Evolutionary conservation across 805 yeast genomes (phyloP).

Genomic region (Komagataella mondaviorum): DNA sequence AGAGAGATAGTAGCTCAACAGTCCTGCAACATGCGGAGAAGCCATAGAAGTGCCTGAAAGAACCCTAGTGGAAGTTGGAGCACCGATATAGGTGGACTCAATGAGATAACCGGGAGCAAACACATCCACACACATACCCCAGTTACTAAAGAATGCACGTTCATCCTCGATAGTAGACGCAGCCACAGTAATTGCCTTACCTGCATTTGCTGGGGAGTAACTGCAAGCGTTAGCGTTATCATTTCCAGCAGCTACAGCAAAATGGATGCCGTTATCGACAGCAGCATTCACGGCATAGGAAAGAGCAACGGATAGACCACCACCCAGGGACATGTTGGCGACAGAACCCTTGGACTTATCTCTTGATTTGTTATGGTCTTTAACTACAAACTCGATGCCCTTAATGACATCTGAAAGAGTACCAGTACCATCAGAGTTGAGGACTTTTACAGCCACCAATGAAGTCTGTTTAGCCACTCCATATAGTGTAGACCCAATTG

Average conservation of each 20-base stretch:
- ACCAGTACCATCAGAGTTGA: slow-evolving; percentile 59
- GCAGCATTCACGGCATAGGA: slow-evolving; percentile 74
- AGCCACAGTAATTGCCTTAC: slow-evolving; percentile 66
- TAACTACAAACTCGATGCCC: slow-evolving; percentile 53
- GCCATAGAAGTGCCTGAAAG: slow-evolving; percentile 55
- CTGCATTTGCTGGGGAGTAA: slow-evolving; percentile 75
- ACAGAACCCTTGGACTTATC: slow-evolving; percentile 32
- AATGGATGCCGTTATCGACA: slow-evolving; percentile 50
- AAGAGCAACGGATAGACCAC: slow-evolving; percentile 48
- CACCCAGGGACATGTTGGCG: slow-evolving; percentile 74
- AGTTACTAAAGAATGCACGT: slow-evolving; percentile 68
- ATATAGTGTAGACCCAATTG: slow-evolving; percentile 62
- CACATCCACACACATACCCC: slow-evolving; percentile 86
- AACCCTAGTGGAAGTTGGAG: background rate
- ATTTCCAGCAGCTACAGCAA: slow-evolving; percentile 85
- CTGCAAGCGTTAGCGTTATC: slow-evolving; percentile 64
- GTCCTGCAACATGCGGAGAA: slow-evolving; percentile 58
- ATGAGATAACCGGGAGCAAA: slow-evolving; percentile 74
- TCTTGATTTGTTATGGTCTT: slow-evolving; percentile 27
- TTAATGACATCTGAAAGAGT: slow-evolving; percentile 49
- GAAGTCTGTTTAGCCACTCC: slow-evolving; percentile 74
- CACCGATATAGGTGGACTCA: slow-evolving; percentile 21
- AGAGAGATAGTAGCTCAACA: slow-evolving; percentile 8
- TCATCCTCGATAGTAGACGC: slow-evolving; percentile 73
- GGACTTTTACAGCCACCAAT: slow-evolving; percentile 63